Conservation (phyloP, 2,329 filamentous ascomycete species). For the Daldinia sp. region DNA sequence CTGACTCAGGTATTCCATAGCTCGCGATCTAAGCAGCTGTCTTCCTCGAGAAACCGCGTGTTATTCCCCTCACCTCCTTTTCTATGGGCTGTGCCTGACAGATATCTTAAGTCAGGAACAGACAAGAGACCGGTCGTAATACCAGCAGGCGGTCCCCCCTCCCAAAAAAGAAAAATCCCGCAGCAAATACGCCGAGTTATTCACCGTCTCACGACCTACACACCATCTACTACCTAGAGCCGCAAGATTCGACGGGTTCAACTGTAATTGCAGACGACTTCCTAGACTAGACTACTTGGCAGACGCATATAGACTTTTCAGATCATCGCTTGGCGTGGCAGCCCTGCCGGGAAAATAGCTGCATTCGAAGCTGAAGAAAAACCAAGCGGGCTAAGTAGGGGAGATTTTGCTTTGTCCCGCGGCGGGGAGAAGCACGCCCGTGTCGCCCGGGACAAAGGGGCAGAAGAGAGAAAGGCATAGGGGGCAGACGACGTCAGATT, state of each 20-base stretch:
- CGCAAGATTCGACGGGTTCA: constrained; percentile 20
- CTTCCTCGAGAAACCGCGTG: neutral
- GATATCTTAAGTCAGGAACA: constrained; percentile 14
- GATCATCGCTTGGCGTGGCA: neutral
- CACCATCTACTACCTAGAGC: constrained; percentile 3
- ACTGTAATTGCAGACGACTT: constrained; percentile 2
- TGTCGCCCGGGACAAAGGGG: constrained; percentile 10
- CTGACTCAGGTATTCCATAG: constrained; percentile 38
- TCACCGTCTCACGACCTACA: constrained; percentile 4
- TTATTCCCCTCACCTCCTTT: neutral
- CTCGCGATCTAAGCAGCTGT: constrained; percentile 4
- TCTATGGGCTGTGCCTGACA: neutral
- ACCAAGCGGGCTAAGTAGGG: neutral
- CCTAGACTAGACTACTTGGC: constrained; percentile 9
- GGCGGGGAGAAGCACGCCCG: neutral
- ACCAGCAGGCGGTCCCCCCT: neutral
- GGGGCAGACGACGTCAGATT: constrained; percentile 15
- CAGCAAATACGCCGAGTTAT: constrained; percentile 16
- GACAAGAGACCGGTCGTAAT: neutral
- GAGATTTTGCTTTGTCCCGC: constrained; percentile 7
- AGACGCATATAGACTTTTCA: constrained; percentile 22
- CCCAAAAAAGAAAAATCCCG: constrained; percentile 27
- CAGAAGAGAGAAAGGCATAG: constrained; percentile 6
- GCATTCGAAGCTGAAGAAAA: neutral
- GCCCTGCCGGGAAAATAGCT: neutral